Base-by-base conservation (phyloP, 2,329 filamentous ascomycete species). In the Pezizomycotina sp. region DNA sequence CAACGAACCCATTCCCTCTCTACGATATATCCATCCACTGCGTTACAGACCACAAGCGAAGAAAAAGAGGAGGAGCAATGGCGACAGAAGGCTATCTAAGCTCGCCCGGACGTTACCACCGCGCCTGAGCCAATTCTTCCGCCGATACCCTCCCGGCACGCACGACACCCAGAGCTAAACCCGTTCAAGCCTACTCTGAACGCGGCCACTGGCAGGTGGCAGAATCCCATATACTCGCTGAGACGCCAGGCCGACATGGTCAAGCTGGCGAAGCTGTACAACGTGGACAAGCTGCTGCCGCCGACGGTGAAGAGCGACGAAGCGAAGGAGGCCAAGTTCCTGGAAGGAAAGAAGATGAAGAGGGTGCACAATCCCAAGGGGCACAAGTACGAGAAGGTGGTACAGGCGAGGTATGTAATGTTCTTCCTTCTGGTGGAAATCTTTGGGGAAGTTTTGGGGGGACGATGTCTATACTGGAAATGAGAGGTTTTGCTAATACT, bases 281-380 rank as follows among this genome's bases (percentile, higher is more conserved):
- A 79, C 36, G 76, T 92, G 3, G 77, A 84, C 57, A 74, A 82
- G 45, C 62, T 92, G 49, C 60, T 93, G 42, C 84, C 84, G 1
- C 69, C 68, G 49, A 78, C 77, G 7, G 64, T 64, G 40, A 92
- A 92, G 68, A 73, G 74, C 50, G 76, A 75, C 2, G 76, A 74
- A 49, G 68, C 70, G 55, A 73, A 66, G 57, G 68, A 83, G 53
- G 66, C 71, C 52, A 69, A 73, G 56, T 65, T 80, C 39, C 70
- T 82, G 40, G 78, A 91, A 63, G 68, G 76, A 47, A 86, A 84
- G 31, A 56, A 92, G 57, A 86, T 86, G 51, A 50, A 38, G 44
- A 45, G 1, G 86, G 89, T 65, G 74, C 82, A 49, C 86, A 83
- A 69, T 60, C 86, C 93, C 57, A 98, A 95, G 76, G 89, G 89